Conservation (phyloP, 2,329 filamentous ascomycete species). For the Hymenoscyphus linearis region DNA sequence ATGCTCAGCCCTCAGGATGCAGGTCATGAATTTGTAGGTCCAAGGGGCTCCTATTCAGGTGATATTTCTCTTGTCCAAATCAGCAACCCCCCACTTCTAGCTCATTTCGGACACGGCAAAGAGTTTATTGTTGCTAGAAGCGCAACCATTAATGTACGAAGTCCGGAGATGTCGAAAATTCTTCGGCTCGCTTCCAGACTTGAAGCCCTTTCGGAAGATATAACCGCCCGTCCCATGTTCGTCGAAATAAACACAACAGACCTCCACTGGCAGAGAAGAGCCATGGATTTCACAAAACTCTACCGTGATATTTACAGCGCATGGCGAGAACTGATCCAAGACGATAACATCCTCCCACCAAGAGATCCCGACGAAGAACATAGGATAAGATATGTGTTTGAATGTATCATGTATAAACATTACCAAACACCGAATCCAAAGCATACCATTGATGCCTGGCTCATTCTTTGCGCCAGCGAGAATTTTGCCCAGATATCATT, state of each 20-base stretch:
- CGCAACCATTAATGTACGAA: neutral
- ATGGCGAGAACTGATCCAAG: neutral
- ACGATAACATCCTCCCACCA: neutral
- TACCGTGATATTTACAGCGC: neutral
- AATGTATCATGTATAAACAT: neutral
- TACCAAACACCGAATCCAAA: neutral
- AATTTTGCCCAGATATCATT: neutral
- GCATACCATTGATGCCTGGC: neutral
- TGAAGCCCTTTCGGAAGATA: neutral
- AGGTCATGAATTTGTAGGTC: neutral
- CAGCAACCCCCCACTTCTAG: neutral
- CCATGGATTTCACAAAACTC: neutral
- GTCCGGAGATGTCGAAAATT: neutral
- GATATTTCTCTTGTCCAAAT: neutral
- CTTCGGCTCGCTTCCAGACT: neutral
- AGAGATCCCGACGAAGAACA: neutral
- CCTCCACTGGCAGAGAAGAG: neutral
- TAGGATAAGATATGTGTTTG: neutral
- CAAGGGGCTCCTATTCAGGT: neutral
- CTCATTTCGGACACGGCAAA: neutral
- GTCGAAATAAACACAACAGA: neutral
- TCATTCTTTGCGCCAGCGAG: neutral
- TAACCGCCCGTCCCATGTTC: neutral
- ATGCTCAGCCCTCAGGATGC: neutral
- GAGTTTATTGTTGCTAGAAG: neutral